Evolutionary conservation across 179 eudicot species (phyloP).

Genomic region (Actinidia chinensis): DNA sequence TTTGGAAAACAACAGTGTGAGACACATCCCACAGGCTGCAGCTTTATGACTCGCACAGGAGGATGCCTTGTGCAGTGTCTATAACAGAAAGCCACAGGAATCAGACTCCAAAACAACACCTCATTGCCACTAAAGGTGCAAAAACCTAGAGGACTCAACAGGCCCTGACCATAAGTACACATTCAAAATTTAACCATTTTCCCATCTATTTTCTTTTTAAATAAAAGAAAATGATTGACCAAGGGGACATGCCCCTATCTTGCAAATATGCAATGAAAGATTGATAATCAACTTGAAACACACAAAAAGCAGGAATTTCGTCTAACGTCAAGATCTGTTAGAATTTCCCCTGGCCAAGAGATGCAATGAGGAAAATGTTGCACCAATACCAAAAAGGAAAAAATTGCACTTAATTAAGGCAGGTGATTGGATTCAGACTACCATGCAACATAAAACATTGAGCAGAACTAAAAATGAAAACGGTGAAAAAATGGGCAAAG

Average conservation of each 20-base stretch:
- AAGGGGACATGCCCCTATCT: not conserved
- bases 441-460: not conserved
- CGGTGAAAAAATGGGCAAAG: not conserved
- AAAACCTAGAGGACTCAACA: not conserved
- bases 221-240: not conserved
- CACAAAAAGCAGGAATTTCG: not conserved
- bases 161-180: not conserved
- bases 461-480: not conserved
- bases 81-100: too few species aligned
- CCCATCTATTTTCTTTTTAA: not conserved
- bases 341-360: too few species aligned
- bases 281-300: not conserved
- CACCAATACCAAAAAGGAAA: not conserved
- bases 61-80: too few species aligned
- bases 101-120: too few species aligned
- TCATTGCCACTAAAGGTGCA: not conserved
- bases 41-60: not conserved
- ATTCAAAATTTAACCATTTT: not conserved
- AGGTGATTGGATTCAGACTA: too few species aligned
- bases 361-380: not conserved
- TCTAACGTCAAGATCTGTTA: not conserved
- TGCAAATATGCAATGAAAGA: not conserved
- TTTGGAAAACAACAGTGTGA: not conserved
- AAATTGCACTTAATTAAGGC: not conserved
- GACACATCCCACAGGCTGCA: too few species aligned